Conservation (phyloP, 2,329 filamentous ascomycete genomes). For the Sporothrix humicola region DNA sequence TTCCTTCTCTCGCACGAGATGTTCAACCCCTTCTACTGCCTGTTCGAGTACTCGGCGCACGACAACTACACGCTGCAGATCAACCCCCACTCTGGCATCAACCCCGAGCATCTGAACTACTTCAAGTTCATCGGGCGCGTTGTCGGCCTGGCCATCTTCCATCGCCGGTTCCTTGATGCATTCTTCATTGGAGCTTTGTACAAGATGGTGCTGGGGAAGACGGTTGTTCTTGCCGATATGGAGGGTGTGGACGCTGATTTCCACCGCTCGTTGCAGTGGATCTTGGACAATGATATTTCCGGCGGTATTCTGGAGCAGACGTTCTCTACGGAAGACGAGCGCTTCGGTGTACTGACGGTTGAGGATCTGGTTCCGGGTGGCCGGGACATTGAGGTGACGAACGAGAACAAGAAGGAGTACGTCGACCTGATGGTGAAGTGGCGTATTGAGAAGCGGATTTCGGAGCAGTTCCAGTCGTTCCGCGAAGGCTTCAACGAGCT, state of each 20-base stretch:
- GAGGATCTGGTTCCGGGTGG: conserved; percentile 93
- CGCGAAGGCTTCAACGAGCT: conserved; percentile 97
- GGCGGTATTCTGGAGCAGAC: conserved; percentile 93
- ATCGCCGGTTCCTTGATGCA: conserved; percentile 93
- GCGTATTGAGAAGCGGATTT: conserved; percentile 98
- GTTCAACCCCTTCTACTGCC: conserved; percentile 99
- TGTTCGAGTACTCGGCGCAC: conserved; percentile 99
- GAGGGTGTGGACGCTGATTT: conserved; percentile 98
- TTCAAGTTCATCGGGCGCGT: conserved; percentile 99
- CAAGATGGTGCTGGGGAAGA: conserved; percentile 98
- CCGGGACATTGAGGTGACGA: conserved; percentile 91
- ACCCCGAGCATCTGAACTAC: conserved; percentile 98
- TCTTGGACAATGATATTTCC: conserved; percentile 93
- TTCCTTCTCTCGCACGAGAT: conserved; percentile 99
- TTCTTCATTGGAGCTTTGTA: conserved; percentile 99
- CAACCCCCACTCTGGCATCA: conserved; percentile 98
- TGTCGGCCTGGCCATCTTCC: conserved; percentile 96
- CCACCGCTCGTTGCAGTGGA: conserved; percentile 95
- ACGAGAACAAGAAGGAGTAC: conserved; percentile 99
- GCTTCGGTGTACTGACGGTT: conserved; percentile 91
- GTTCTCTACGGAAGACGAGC: conserved; percentile 95
- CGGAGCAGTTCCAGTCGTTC: conserved; percentile 98
- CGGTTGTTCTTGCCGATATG: conserved; percentile 92
- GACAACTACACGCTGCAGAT: conserved; percentile 99
- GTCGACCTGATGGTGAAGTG: conserved; percentile 98